phyloP scores from a whole-genome alignment of 73 alveolate species.

The Paramecium biaurelia region DNA sequence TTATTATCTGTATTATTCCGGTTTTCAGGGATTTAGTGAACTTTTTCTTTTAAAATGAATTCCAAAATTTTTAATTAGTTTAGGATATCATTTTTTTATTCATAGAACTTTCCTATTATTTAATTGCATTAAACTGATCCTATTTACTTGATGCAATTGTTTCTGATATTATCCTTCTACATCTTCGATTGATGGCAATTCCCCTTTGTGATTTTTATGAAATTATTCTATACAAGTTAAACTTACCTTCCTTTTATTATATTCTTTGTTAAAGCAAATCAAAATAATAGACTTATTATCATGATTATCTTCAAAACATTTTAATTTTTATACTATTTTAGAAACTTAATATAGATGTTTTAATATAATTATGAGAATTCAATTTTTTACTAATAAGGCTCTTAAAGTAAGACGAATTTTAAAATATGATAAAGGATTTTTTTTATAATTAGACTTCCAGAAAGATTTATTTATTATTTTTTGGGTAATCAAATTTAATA shows the following conservation, averaged over 20 bases:
- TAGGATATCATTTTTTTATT: not conserved
- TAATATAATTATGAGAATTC: not conserved
- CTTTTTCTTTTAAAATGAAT: not conserved
- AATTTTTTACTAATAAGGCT: no score
- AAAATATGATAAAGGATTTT: no score
- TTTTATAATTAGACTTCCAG: no score
- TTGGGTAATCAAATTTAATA: no score
- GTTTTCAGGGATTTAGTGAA: not conserved
- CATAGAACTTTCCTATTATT: not conserved
- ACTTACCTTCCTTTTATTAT: not conserved
- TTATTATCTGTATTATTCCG: not conserved
- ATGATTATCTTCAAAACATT: not conserved
- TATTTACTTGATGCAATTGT: not conserved
- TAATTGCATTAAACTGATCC: not conserved
- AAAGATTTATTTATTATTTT: no score
- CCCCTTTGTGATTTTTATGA: not conserved
- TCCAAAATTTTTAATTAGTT: not conserved
- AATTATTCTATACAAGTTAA: constrained; percentile 29
- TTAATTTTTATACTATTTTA: not conserved
- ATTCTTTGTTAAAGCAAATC: constrained; percentile 25
- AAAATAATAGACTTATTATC: constrained; percentile 12
- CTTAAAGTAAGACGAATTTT: no score
- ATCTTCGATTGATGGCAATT: not conserved
- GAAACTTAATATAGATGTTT: not conserved
- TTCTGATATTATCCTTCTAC: not conserved